Evolutionary conservation across 371 early-diverging fungal species (phyloP).

Genomic region (Catenaria anguillulae): DNA sequence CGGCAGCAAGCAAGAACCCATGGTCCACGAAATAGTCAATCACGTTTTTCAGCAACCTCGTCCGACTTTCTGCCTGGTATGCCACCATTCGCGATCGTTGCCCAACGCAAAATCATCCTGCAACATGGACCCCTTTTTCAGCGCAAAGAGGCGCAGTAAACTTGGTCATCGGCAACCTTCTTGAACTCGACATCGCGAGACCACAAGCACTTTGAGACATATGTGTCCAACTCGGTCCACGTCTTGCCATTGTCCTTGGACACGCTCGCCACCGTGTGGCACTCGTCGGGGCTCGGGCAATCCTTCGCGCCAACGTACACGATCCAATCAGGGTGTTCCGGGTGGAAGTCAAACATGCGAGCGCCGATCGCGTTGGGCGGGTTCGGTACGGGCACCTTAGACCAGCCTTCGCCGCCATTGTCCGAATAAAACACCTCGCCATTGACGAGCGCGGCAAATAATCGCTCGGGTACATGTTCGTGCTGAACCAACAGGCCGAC

Average conservation of each 20-base stretch:
- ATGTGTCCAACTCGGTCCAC: conserved; percentile 54
- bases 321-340: conserved; percentile 53
- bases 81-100: no score
- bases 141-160: conserved; percentile 53
- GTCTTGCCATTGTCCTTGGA: conserved; percentile 50
- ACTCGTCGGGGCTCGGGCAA: conserved; percentile 32
- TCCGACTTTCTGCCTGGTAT: no score
- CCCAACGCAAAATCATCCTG: no score
- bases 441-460: conserved; percentile 52
- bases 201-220: conserved; percentile 63
- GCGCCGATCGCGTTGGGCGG: conserved; percentile 38
- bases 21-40: conserved; percentile 30
- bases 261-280: conserved; percentile 55
- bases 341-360: conserved; percentile 62
- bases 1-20: conserved; percentile 14
- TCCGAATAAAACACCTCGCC: conserved; percentile 41
- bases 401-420: conserved; percentile 51
- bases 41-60: conserved; percentile 40
- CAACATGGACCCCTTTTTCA: conserved; percentile 43
- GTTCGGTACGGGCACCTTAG: conserved; percentile 35
- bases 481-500: conserved; percentile 25
- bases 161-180: conserved; percentile 27
- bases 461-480: conserved; percentile 33
- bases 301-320: conserved; percentile 51
- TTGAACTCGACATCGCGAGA: conserved; percentile 46